A percentile compares a stretch with the other conserved stretches of the same genome.
Conservation (phyloP, 2,329 filamentous ascomycete genomes). For the Colletotrichum sp. region DNA sequence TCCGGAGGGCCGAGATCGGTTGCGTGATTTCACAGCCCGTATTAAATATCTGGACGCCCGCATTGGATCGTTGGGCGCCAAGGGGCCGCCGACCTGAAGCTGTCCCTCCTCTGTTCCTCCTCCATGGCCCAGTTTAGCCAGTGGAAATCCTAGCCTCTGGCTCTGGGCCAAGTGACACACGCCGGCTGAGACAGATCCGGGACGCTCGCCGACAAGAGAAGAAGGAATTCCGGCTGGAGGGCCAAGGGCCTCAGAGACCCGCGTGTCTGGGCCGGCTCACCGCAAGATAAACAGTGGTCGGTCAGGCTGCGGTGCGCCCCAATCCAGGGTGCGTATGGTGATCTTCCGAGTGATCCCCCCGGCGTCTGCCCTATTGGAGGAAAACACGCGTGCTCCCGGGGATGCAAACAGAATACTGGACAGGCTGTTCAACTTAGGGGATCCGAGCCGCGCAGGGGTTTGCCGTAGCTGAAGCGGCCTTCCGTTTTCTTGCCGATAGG, state of each 20-base stretch:
- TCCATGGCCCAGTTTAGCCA: background rate
- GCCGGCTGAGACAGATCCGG: constrained; percentile 1
- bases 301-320: background rate
- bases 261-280: background rate
- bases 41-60: background rate
- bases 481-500: background rate
- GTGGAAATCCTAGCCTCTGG: background rate
- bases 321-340: constrained; percentile 14
- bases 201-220: background rate
- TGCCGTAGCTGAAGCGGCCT: background rate
- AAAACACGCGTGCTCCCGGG: background rate
- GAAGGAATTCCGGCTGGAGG: background rate
- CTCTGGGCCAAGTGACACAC: background rate
- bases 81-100: background rate
- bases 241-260: background rate
- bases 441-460: background rate
- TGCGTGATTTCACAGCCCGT: constrained; percentile 8
- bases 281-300: constrained; percentile 2
- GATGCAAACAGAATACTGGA: background rate
- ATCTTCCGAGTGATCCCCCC: background rate
- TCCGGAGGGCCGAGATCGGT: constrained; percentile 4
- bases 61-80: background rate
- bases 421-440: background rate
- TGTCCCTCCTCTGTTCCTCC: background rate
- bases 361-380: constrained; percentile 5